A percentile compares a stretch with the other conserved stretches of the same genome.
Evolutionary conservation across 2,329 filamentous ascomycete species (phyloP).

Genomic region (Exophiala spinifera): DNA sequence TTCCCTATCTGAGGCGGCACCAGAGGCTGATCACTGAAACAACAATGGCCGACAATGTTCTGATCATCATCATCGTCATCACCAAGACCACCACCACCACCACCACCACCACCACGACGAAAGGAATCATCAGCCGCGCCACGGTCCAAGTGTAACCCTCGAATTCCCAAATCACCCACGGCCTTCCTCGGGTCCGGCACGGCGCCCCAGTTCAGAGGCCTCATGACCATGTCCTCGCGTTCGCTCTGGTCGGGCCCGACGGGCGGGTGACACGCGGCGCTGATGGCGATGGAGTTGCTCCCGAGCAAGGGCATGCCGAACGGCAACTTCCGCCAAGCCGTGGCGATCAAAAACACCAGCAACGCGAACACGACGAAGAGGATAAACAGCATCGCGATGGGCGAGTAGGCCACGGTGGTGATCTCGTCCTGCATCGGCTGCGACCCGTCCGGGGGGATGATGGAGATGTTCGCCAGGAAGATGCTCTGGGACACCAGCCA

Average conservation of each 20-base stretch:
- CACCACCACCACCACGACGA: no score
- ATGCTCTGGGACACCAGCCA: conserved; percentile 51
- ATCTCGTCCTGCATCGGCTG: conserved; percentile 24
- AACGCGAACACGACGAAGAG: conserved; percentile 22
- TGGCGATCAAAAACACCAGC: conserved; percentile 19
- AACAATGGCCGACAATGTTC: conserved; percentile 29
- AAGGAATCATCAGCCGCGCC: no score
- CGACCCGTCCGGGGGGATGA: conserved; percentile 19
- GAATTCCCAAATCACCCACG: conserved; percentile 16
- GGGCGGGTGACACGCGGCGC: conserved; percentile 35
- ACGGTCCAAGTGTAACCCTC: not conserved
- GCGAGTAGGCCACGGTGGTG: conserved; percentile 29
- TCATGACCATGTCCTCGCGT: conserved; percentile 20
- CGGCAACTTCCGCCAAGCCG: conserved; percentile 25
- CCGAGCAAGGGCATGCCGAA: conserved; percentile 33
- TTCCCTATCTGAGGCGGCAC: conserved; percentile 21
- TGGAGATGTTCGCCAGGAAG: conserved; percentile 41
- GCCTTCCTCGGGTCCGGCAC: conserved; percentile 11
- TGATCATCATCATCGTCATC: conserved; percentile 7
- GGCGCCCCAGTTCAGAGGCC: conserved; percentile 31
- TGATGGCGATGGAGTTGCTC: conserved; percentile 35
- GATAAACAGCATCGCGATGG: conserved; percentile 26
- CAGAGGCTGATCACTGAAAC: conserved; percentile 27
- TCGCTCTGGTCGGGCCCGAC: conserved; percentile 17
- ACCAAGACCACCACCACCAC: no score